Evolutionary conservation across 306 rosid species (phyloP).

Genomic region (Cucumis sativus): DNA sequence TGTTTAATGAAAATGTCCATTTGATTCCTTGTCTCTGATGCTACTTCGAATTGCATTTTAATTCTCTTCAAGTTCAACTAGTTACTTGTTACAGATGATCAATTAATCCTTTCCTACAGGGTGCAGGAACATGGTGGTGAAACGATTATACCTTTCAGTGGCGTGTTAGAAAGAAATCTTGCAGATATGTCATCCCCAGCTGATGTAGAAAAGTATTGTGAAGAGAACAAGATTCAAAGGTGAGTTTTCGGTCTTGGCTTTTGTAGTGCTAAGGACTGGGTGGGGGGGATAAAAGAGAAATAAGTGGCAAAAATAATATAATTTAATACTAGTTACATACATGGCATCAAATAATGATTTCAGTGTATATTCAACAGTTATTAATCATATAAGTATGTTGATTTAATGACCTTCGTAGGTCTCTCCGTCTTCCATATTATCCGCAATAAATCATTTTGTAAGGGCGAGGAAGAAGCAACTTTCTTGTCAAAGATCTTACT

Average conservation of each 20-base stretch:
- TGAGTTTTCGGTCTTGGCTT: conserved; percentile 8
- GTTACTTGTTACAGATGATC: conserved; percentile 1
- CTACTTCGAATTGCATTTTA: not conserved
- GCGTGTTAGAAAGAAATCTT: conserved; percentile 74
- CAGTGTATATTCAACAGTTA: not conserved
- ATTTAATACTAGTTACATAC: not conserved
- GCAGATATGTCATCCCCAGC: conserved; percentile 71
- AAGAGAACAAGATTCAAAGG: conserved; percentile 86
- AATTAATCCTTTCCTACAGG: conserved; percentile 32
- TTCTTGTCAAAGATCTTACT: too few species aligned
- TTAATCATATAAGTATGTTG: too few species aligned
- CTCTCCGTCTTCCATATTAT: too few species aligned
- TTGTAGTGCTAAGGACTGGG: not conserved
- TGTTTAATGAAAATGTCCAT: not conserved
- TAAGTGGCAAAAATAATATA: not conserved
- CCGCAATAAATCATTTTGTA: too few species aligned
- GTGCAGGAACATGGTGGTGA: conserved; percentile 98
- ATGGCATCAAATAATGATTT: not conserved
- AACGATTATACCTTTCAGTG: conserved; percentile 79
- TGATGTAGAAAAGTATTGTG: conserved; percentile 77
- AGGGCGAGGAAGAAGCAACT: too few species aligned
- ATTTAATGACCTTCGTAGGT: too few species aligned
- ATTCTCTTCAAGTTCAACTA: not conserved
- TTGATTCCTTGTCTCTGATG: not conserved
- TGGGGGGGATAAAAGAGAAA: not conserved